Base-by-base conservation (phyloP, 345 rosid species). In the Acer campestre region DNA sequence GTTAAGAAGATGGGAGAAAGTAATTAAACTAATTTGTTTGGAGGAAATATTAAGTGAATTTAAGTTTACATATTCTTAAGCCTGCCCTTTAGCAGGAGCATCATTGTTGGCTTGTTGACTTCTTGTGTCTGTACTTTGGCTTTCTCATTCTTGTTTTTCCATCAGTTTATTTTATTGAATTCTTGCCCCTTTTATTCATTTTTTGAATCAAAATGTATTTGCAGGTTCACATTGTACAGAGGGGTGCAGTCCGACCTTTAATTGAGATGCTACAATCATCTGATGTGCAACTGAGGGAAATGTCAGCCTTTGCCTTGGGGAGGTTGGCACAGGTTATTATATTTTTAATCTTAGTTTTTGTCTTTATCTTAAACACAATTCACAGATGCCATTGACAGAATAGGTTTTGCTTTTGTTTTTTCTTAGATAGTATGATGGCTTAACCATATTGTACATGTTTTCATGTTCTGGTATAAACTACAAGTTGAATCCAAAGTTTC, bases 221-320 rank as follows among this genome's bases (percentile, higher is more conserved):
- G 81, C 86, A 97, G 99, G 95, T 94, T 81, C 98, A 97, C 77
- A 97, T 97, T 79, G 99, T 94, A n/a, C 99, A 97, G 76, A 89
- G 99, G 80, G 99, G 99, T 82, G 98, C 99, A 64, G 97, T 97
- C 56, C 86, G 86, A 73, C 99, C 99, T 77, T 84, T 96, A 75
- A 92, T 96, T 58, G 98, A 92, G 70, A 94, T 96, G 99, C 97
- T 96, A 68, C 96, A 91, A 81, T 92, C 98, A 53, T 77, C 86
- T 0, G 99, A 96, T 77, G 87, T 94, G 29, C 99, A 96, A 82
- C 84, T 96, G 86, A 91, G 90, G 83, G 99, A 96, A 87, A 96
- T 96, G 99, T 92, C 99, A 3, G 98, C 99, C 76, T 96, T 96
- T 90, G 99, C 99, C 75, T 82, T 96, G 85, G 99, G 99, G 90